phyloP scores from a whole-genome alignment of 768 basidiomycete species.

The Nevesoporus exiguus region DNA sequence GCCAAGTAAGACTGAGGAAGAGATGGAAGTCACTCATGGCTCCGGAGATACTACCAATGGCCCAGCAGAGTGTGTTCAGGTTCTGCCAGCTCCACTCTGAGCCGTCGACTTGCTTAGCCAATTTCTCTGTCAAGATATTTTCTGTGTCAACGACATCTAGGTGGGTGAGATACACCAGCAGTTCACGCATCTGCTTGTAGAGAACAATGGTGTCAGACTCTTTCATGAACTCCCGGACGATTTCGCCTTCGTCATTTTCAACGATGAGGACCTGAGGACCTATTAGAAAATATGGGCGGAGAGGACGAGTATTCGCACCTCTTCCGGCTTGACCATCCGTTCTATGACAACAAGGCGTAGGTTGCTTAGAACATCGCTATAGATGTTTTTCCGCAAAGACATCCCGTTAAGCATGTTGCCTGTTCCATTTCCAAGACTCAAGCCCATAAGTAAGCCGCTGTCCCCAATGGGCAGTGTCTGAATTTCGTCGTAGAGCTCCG shows the following conservation, averaged over 20 bases:
- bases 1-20: background rate
- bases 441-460: slow-evolving; percentile 80
- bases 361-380: slow-evolving; percentile 92
- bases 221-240: slow-evolving; percentile 99
- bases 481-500: slow-evolving; percentile 96
- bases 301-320: slow-evolving; percentile 49
- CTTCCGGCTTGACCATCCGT: slow-evolving; percentile 99
- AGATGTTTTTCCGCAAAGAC: slow-evolving; percentile 89
- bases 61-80: slow-evolving; percentile 98
- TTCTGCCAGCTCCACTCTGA: slow-evolving; percentile 99
- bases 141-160: slow-evolving; percentile 95
- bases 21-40: slow-evolving; percentile 82
- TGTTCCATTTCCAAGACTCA: slow-evolving; percentile 69
- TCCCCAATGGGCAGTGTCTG: slow-evolving; percentile 88
- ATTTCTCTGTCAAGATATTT: slow-evolving; percentile 94
- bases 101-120: slow-evolving; percentile 95
- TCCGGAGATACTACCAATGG: slow-evolving; percentile 97
- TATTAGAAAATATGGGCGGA: slow-evolving; percentile 6
- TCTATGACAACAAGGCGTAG: slow-evolving; percentile 94
- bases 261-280: slow-evolving; percentile 83
- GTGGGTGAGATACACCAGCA: slow-evolving; percentile 96
- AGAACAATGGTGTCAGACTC: slow-evolving; percentile 97
- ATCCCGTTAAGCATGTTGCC: slow-evolving; percentile 72
- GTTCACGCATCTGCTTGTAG: slow-evolving; percentile 98
- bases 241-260: slow-evolving; percentile 99